Conservation (phyloP, 129 eudicot species). For the Silybum marianum region DNA sequence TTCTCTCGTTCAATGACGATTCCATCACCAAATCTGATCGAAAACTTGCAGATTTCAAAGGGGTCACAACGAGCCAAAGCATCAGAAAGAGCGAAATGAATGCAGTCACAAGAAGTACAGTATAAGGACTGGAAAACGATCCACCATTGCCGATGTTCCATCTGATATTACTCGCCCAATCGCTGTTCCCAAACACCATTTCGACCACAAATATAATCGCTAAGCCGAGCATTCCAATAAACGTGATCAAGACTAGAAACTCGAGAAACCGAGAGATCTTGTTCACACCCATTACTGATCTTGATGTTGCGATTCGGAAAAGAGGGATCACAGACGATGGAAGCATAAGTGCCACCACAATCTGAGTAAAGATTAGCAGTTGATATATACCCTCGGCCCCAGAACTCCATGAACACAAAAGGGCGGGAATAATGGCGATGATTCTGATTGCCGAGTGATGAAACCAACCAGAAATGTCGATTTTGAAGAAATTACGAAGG, state of each 20-base stretch:
- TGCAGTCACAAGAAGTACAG: conserved; percentile 54
- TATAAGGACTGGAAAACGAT: conserved; percentile 41
- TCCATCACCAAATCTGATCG: conserved; percentile 41
- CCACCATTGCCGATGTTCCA: conserved; percentile 64
- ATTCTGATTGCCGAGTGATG: conserved; percentile 79
- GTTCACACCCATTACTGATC: conserved; percentile 70
- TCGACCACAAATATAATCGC: conserved; percentile 65
- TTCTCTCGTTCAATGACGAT: conserved; percentile 26
- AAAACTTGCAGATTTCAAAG: conserved; percentile 66
- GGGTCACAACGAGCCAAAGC: conserved; percentile 83
- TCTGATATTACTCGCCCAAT: conserved; percentile 79
- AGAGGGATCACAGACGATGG: conserved; percentile 96
- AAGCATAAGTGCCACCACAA: conserved; percentile 75
- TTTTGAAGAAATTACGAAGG: conserved; percentile 55
- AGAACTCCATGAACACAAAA: conserved; percentile 65
- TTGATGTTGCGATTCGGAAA: conserved; percentile 75
- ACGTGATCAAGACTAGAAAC: conserved; percentile 50
- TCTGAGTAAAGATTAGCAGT: conserved; percentile 70
- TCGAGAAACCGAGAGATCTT: conserved; percentile 57
- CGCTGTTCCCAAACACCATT: conserved; percentile 83
- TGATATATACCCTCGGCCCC: conserved; percentile 94
- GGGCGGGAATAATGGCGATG: conserved; percentile 70
- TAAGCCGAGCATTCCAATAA: conserved; percentile 74
- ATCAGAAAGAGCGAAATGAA: conserved; percentile 54
- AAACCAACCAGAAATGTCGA: conserved; percentile 82